These are phyloP conservation scores for Diaporthe citriasiana DNA, from an alignment of 2,329 filamentous ascomycete species.

Conservation along the genomic window DNA sequence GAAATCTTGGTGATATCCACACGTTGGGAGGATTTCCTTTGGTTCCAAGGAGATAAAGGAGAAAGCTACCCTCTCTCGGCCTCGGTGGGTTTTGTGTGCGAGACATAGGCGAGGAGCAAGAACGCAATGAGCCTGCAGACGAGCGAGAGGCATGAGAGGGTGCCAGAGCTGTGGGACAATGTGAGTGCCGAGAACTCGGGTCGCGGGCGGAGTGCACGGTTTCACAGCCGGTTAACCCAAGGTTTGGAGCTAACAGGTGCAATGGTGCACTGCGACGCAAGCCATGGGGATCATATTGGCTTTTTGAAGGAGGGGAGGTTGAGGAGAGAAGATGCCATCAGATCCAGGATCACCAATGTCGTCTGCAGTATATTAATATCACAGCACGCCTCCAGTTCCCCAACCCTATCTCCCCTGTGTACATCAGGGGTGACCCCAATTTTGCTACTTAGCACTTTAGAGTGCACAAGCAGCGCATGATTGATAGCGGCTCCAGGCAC, in stretches of 20 bases:
- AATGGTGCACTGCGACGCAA: background rate
- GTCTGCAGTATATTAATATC: constrained; percentile 6
- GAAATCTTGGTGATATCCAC: background rate
- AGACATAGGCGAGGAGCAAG: background rate
- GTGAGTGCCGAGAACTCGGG: constrained; percentile 12
- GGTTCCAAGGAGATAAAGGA: background rate
- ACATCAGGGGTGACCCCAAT: constrained; percentile 3
- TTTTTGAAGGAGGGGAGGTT: background rate
- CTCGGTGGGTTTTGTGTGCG: background rate
- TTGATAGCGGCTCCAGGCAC: constrained; percentile 6
- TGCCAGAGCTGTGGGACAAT: background rate
- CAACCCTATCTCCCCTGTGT: background rate
- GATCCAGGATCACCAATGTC: too few relatives aligned
- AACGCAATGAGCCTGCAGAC: background rate
- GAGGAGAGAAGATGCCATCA: background rate
- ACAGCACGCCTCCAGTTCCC: background rate
- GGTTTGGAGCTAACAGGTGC: constrained; percentile 5
- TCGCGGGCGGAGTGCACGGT: constrained; percentile 12
- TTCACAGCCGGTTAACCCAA: constrained; percentile 10
- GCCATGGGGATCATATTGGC: background rate
- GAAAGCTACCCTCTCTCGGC: too few relatives aligned
- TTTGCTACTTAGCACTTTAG: constrained; percentile 9
- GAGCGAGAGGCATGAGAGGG: background rate
- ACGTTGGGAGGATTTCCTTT: background rate
- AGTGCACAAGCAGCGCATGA: background rate